Percentiles rank a stretch among this genome's conserved stretches.
Conservation (phyloP, 257 asterid genomes). For the Sherardia arvensis region DNA sequence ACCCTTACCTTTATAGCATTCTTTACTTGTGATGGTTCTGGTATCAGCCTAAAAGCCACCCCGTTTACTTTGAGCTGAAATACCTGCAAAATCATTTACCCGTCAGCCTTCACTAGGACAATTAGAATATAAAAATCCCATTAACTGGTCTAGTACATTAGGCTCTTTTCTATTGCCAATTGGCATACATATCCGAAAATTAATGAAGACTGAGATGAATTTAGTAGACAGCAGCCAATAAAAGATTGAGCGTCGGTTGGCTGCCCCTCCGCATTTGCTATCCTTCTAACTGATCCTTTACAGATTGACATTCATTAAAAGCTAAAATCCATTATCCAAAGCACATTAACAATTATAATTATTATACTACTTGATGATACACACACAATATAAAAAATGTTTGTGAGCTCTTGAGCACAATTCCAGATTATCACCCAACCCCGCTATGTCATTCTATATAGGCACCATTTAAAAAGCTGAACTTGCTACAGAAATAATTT, state of each 20-base stretch:
- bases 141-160: background rate
- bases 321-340: background rate
- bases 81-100: conserved; percentile 45
- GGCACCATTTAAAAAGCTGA: background rate
- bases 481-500: background rate
- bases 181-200: background rate
- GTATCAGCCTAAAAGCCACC: conserved; percentile 78
- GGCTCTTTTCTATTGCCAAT: background rate
- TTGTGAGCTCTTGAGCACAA: too few relatives aligned
- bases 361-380: background rate
- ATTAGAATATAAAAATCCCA: background rate
- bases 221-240: too few relatives aligned
- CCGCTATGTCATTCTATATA: background rate
- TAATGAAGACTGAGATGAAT: background rate
- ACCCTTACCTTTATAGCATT: conserved; percentile 65
- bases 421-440: background rate
- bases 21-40: conserved; percentile 81
- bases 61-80: conserved; percentile 85
- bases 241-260: too few relatives aligned
- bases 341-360: background rate
- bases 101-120: conserved; percentile 5
- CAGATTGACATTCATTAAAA: background rate
- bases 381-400: background rate
- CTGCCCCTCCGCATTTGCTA: background rate
- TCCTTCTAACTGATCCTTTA: background rate